Evolutionary conservation across 495 filamentous ascomycete species (phyloP).

Genomic region (Penicillium diatomitis): DNA sequence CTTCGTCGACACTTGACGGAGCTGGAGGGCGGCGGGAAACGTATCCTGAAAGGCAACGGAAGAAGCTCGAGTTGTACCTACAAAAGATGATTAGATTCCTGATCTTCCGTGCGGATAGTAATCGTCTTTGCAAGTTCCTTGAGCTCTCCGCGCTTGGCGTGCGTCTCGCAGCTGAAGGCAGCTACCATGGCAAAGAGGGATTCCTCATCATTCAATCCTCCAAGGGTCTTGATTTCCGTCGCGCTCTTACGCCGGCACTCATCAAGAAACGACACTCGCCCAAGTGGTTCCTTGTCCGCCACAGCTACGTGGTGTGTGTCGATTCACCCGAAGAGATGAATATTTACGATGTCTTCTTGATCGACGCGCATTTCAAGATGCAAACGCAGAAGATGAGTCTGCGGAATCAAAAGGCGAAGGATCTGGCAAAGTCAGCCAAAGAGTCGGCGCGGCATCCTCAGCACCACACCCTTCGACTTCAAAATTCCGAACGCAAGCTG

Average conservation of each 20-base stretch:
- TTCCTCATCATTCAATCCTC: conserved; percentile 83
- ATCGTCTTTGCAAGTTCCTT: conserved; percentile 89
- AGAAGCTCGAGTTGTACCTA: conserved; percentile 84
- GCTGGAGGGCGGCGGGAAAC: conserved; percentile 39
- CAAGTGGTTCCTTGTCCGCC: conserved; percentile 97
- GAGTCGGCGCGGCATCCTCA: conserved; percentile 58
- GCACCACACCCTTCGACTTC: conserved; percentile 75
- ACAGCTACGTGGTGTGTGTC: conserved; percentile 95
- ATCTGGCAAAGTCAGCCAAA: conserved; percentile 51
- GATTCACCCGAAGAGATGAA: conserved; percentile 98
- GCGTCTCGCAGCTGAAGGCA: conserved; percentile 88
- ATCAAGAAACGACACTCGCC: conserved; percentile 74
- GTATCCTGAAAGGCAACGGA: conserved; percentile 64
- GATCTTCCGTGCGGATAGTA: conserved; percentile 93
- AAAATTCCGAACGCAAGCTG: conserved; percentile 80
- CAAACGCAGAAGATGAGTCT: conserved; percentile 55
- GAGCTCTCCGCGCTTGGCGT: conserved; percentile 93
- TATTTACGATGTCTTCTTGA: conserved; percentile 95
- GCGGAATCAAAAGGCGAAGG: conserved; percentile 56
- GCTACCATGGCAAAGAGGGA: conserved; percentile 97
- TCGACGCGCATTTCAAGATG: conserved; percentile 75
- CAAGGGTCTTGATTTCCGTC: conserved; percentile 83
- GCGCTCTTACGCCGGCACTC: conserved; percentile 63
- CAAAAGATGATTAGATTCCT: conserved; percentile 88
- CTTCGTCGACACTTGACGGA: conserved; percentile 37